Base-by-base conservation (phyloP, 208 protist genomes). In the Leishmania major region DNA sequence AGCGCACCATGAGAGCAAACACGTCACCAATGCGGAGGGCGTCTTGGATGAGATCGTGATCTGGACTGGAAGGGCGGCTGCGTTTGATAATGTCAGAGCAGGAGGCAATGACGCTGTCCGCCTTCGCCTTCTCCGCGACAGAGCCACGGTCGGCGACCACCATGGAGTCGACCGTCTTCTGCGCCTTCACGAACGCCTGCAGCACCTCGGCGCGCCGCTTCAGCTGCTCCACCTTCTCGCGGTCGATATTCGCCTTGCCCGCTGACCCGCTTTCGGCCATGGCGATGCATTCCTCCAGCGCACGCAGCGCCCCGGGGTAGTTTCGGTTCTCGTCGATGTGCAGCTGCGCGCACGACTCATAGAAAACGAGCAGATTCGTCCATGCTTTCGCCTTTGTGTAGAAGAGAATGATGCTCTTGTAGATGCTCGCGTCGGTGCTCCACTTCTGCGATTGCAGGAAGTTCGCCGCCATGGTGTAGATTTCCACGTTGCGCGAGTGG, bases 251-350 rank as follows among this genome's bases (percentile, higher is more conserved):
- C 1, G 75, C 82, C 45, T 81, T 86, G 75, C 43, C 84, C n/a
- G 67, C 80, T 7, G 66, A 69, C 25, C 86, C 84, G 55, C 93
- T 93, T 40, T 92, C 89, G 45, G 98, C 45, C 51, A 91, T 66
- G 10, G 87, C 83, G 13, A 93, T 75, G 76, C 96, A 95, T 84
- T 99, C 96, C 83, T 96, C 88, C 67, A 99, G 31, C n/a, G 91
- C 89, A 49, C 79, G 81, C 79, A 98, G 92, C 22, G 97, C 98
- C 76, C 97, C 97, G 19, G 93, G 89, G 88, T 99, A 99, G 89
- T 99, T 94, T 40, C 97, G 91, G 88, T 98, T 95, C 80, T 99
- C 98, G 80, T 99, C 98, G 76, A 99, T 99, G 62, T 99, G 96
- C 55, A 99, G 57, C 86, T 99, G 97, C 37, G 97, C 93, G 75